Evolutionary conservation across 1,139 yeast species (phyloP), one percentile per base, ranked within the genome.

Genomic region (Scheffersomyces lignicola): DNA sequence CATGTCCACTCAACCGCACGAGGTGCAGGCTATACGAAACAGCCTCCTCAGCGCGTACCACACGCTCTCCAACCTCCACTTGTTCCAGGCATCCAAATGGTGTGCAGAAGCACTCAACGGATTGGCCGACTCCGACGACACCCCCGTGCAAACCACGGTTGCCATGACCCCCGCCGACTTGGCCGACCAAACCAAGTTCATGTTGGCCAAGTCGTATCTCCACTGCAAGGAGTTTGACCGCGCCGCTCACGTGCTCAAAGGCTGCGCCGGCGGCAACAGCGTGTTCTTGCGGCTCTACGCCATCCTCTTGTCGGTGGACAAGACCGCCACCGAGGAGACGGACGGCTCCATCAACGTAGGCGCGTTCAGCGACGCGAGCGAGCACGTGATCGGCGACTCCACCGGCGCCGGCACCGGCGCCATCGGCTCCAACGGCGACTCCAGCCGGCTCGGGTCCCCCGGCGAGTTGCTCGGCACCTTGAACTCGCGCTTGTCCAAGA

Each of bases 191-290:
- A 62, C 62, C 23, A 58, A 59, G 41, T 58, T 80, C 27, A 49
- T 78, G 9, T 62, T 88, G 18, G 97, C 95, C 0, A 78, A 80
- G 39, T 58, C 87, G 0, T 83, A 85, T 49, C 88, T 92, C 63
- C 83, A 80, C 49, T 80, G 90, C 51, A 83, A 85, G 48, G 98
- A 92, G 55, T 90, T 83, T 52, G 94, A 83, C 40, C 63, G 98
- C 22, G 86, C 94, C 40, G 79, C 86, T 2, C 66, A 71, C 46
- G 70, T 71, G 13, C 62, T 90, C 40, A 68, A 67, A 37, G 69
- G 69, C 20, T 76, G 82, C 32, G 58, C 52, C 18, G 72, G 80
- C 40, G 73, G 81, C 2, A 69, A 73, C 36, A 79, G 86, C 10
- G 47, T 71, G 31, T 92, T 90, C 51, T 57, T 89, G 24, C 63